These are phyloP conservation scores for Fremontodendron californicum DNA, from an alignment of 345 rosid species.

Conservation along the genomic window DNA sequence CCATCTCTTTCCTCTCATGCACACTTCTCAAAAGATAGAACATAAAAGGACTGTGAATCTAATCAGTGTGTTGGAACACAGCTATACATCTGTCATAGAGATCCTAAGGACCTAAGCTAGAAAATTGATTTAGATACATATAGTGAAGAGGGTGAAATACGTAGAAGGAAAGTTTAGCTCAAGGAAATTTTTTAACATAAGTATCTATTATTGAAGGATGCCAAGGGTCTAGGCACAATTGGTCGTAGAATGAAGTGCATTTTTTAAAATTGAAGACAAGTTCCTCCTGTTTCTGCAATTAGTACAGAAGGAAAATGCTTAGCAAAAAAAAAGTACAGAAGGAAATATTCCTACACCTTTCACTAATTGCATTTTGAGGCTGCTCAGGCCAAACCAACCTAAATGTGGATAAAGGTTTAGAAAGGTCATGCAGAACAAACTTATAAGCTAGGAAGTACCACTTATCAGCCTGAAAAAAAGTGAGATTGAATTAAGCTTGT, in stretches of 20 bases:
- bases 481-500: not conserved
- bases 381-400: not conserved
- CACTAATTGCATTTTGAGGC: not conserved
- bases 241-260: not conserved
- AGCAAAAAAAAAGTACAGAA: too few relatives aligned
- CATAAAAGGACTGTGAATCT: not conserved
- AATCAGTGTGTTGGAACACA: not conserved
- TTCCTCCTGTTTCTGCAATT: not conserved
- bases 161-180: not conserved
- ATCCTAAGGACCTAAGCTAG: not conserved
- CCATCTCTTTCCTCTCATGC: not conserved
- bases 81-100: not conserved
- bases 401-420: not conserved
- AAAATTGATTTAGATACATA: not conserved
- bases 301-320: not conserved
- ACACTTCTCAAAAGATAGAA: not conserved
- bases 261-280: not conserved
- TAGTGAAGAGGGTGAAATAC: not conserved
- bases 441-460: not conserved
- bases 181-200: not conserved
- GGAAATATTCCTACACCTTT: not conserved
- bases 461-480: not conserved
- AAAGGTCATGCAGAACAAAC: not conserved
- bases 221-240: not conserved
- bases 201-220: not conserved